phyloP scores from a whole-genome alignment of 2,329 filamentous ascomycete genomes.

The Phaeomoniella chlamydospora region DNA sequence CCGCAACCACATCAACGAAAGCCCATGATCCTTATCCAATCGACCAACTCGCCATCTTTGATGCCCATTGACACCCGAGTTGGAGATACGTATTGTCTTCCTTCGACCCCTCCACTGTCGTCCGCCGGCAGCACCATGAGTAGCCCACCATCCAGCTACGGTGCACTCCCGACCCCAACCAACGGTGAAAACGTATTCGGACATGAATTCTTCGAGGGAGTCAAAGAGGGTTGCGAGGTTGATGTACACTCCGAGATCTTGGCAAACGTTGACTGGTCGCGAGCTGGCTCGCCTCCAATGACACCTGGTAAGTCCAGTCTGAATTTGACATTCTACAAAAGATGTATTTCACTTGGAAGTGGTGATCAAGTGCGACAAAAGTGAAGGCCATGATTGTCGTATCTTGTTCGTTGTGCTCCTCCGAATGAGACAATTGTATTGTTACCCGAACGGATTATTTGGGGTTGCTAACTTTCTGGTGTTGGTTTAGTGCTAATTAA shows the following conservation, averaged over 20 bases:
- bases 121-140: constrained; percentile 71
- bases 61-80: constrained; percentile 58
- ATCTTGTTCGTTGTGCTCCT: too few species aligned
- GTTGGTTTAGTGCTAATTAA: constrained; percentile 46
- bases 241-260: constrained; percentile 60
- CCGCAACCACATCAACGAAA: constrained; percentile 62
- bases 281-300: constrained; percentile 67
- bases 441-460: too few species aligned
- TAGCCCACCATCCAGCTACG: constrained; percentile 65
- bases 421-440: too few species aligned
- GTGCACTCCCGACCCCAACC: constrained; percentile 68
- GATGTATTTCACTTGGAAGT: constrained; percentile 1
- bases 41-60: constrained; percentile 34
- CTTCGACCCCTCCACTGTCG: constrained; percentile 76
- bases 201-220: constrained; percentile 49
- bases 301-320: constrained; percentile 66
- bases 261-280: constrained; percentile 60
- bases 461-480: constrained; percentile 10
- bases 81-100: constrained; percentile 48
- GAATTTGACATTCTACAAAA: too few species aligned
- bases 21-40: constrained; percentile 54
- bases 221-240: constrained; percentile 58
- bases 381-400: too few species aligned
- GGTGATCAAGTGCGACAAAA: too few species aligned
- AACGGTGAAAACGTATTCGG: constrained; percentile 59